Evolutionary conservation across 345 rosid species (phyloP).

Genomic region (Citrus sp.): DNA sequence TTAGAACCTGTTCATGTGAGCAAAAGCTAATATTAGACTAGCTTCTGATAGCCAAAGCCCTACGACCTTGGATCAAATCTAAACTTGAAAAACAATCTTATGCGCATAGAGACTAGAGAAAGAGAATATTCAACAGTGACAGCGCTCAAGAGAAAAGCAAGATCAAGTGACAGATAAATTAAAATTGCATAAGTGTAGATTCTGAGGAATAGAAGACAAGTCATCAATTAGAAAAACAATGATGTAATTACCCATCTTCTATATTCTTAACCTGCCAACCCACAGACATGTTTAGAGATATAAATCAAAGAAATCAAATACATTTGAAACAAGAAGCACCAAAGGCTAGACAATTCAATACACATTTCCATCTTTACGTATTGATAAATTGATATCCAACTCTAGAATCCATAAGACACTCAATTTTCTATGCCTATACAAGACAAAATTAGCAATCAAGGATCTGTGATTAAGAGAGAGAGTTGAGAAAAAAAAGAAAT

Average conservation of each 20-base stretch:
- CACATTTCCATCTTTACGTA: neutral
- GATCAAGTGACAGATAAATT: neutral
- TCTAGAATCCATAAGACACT: neutral
- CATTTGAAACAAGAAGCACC: neutral
- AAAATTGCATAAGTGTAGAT: neutral
- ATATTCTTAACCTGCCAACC: neutral
- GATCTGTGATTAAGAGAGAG: neutral
- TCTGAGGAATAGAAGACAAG: neutral
- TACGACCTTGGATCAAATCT: neutral
- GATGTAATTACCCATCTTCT: neutral
- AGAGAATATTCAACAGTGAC: neutral
- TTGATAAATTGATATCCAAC: neutral
- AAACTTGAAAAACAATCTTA: neutral
- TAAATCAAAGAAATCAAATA: neutral
- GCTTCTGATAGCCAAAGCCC: neutral
- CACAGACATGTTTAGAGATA: neutral
- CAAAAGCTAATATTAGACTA: constrained; percentile 14
- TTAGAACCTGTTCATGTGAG: constrained; percentile 52
- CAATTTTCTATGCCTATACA: neutral
- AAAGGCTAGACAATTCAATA: neutral
- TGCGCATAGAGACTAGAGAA: neutral
- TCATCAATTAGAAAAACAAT: neutral
- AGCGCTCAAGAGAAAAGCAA: neutral
- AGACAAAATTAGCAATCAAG: neutral
- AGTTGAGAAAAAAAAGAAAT: neutral